Evolutionary conservation across 2,329 filamentous ascomycete genomes (phyloP), one percentile per base, ranked within the genome.

Genomic region (Teratosphaeriaceae sp.): DNA sequence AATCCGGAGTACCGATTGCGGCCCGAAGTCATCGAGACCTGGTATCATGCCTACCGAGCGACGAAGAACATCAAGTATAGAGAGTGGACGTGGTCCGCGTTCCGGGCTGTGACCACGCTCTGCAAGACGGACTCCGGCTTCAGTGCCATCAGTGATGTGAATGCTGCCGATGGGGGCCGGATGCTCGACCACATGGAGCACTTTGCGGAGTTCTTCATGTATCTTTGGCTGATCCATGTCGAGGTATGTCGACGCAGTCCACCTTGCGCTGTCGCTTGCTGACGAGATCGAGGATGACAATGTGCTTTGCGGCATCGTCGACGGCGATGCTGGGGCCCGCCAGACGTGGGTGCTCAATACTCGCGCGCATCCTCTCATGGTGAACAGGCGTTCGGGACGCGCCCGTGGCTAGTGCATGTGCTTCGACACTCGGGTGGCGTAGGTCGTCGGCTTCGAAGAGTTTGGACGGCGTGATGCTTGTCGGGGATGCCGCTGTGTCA

Each of bases 281-380:
- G n/a, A n/a, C n/a, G n/a, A n/a, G n/a, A n/a, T n/a, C n/a, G n/a
- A 51, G 48, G 48, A 56, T 35, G 34, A 43, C 22, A 30, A 44
- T 29, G 26, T 20, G 9, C 38, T 38, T 2, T 51, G 42, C 24
- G 52, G 56, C 5, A 43, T 56, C 3, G 46, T 51, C 20, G 48
- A 54, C 29, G 49, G 48, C 26, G 35, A 48, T 2, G 47, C 35
- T 12, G 47, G 54, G 3, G 16, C 27, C 18, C 53, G 51, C 46
- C 56, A 59, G 13, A 47, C 50, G 11, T 58, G 54, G 53, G 50
- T 59, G 40, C 60, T 51, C 50, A 62, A 60, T 33, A 62, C 59
- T 2, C 56, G 61, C 45, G 59, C 57, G 40, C 58, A 60, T 52
- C 58, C 57, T 3, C 40, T 58, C 23, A 51, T 29, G 24, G 47